Conservation (phyloP, 140 eudicot species). For the Ambrosia hybrid region DNA sequence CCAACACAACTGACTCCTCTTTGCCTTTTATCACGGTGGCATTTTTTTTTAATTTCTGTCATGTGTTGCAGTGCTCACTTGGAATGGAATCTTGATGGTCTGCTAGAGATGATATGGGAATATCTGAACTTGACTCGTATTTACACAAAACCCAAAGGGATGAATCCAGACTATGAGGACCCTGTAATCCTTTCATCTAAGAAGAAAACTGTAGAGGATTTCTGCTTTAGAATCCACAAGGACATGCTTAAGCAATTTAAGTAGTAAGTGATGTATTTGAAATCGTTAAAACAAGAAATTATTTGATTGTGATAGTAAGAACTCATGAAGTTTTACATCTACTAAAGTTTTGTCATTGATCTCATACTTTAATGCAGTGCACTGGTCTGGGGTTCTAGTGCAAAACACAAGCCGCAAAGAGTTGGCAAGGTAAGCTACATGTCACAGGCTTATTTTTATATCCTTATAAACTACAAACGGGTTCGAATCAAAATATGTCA, state of each 20-base stretch:
- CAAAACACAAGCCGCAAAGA: conserved; percentile 98
- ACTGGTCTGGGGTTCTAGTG: conserved; percentile 98
- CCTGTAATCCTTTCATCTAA: conserved; percentile 94
- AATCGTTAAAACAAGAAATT: background rate
- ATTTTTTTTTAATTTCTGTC: background rate
- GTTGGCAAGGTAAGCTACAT: conserved; percentile 75
- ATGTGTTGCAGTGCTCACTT: conserved; percentile 79
- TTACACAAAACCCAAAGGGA: conserved; percentile 97
- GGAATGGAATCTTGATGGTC: conserved; percentile 99
- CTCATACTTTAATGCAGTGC: conserved; percentile 56
- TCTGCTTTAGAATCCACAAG: conserved; percentile 84
- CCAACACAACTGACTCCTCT: background rate
- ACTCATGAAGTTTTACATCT: background rate
- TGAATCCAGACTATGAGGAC: conserved; percentile 98
- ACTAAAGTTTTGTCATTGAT: conserved; percentile 8
- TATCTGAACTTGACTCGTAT: conserved; percentile 88
- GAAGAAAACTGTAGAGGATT: conserved; percentile 89
- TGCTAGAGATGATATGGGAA: conserved; percentile 95
- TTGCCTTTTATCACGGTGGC: background rate
- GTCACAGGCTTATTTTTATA: background rate
- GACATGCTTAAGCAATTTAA: conserved; percentile 95
- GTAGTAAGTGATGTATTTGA: conserved; percentile 56
- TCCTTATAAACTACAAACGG: background rate
- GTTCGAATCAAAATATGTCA: background rate
- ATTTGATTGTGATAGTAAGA: background rate